These are phyloP conservation scores for Fraxinus quadrangulata DNA, from an alignment of 257 asterid species.

Conservation along the genomic window DNA sequence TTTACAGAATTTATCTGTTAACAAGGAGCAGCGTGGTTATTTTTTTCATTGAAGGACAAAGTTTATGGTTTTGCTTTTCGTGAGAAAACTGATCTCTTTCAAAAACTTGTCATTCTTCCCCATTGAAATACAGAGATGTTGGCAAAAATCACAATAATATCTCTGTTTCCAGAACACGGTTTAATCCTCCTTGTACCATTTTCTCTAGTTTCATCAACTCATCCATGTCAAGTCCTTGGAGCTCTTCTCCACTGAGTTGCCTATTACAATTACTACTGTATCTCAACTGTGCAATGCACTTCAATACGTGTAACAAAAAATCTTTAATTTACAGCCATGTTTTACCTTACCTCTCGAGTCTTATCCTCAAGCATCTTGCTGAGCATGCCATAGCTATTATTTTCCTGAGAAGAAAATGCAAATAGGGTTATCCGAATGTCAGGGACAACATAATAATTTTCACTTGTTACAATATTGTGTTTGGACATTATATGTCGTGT, in stretches of 20 bases:
- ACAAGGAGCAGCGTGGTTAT: too few species aligned
- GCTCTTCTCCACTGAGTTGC: slow-evolving; percentile 75
- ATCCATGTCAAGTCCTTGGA: slow-evolving; percentile 32
- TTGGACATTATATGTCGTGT: too few species aligned
- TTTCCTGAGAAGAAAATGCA: slow-evolving; percentile 27
- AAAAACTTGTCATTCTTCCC: slow-evolving; percentile 52
- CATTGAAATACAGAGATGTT: neutral
- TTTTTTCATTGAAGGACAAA: neutral
- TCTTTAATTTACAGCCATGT: neutral
- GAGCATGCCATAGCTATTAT: slow-evolving; percentile 35
- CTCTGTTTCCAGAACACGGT: slow-evolving; percentile 56
- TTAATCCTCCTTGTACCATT: slow-evolving; percentile 43
- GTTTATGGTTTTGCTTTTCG: slow-evolving; percentile 43
- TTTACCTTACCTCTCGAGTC: slow-evolving; percentile 64
- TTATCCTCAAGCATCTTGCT: slow-evolving; percentile 43
- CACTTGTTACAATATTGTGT: too few species aligned
- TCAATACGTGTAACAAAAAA: neutral
- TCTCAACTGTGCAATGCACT: neutral
- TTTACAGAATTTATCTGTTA: too few species aligned
- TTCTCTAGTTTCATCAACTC: slow-evolving; percentile 57
- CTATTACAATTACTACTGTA: slow-evolving; percentile 23
- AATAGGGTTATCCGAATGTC: neutral
- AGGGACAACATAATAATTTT: too few species aligned
- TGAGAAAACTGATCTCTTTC: slow-evolving; percentile 54
- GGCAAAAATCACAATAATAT: slow-evolving; percentile 13